Base-by-base conservation (phyloP, 352 stramenopile genomes). In the Phytopythium aichiense region DNA sequence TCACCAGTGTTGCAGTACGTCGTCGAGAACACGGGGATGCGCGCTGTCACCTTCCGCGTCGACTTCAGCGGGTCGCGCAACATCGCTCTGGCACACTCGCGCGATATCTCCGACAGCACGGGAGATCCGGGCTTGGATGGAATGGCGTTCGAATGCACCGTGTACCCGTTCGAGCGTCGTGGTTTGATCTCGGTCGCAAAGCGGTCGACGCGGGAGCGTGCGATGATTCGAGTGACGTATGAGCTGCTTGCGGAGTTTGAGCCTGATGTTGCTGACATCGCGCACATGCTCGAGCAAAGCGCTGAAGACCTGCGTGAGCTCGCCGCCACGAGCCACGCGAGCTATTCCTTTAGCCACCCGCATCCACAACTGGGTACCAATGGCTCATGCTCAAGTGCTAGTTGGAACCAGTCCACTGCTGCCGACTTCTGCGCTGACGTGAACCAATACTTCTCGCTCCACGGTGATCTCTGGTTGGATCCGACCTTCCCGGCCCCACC, bases 221-320 rank as follows among this genome's bases (percentile, higher is more conserved):
- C 76, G 12, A 76, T 77, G 61, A 77, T 88, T 43, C 73, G 73
- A 25, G 79, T 82, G 22, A 58, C 74, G 7, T 88, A 81, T 59
- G 13, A 54, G 2, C 15, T 70, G 6, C 15, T 63, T 7, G 31
- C 64, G 1, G 51, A 22, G n/a, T 50, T 42, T 7, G 55, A 60
- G 22, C 55, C 55, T 16, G 20, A 37, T 7, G 23, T 69, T 3
- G 40, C 49, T 7, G 58, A 56, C 7, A 59, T 72, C 48, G 46
- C 65, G 16, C 37, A 35, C 0, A 28, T 33, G 4, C 60, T 52
- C 12, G 23, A 60, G 30, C 23, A 58, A 30, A 23, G 58, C 4
- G 16, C 23, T 0, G 4, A 22, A 0, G 45, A 55, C 23, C 28
- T 23, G 4, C 38, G 40, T 6, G 55, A 53, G 2, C 40, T 60